These are phyloP conservation scores for Hypericum androsaemum DNA, from an alignment of 345 rosid genomes.

Conservation along the genomic window DNA sequence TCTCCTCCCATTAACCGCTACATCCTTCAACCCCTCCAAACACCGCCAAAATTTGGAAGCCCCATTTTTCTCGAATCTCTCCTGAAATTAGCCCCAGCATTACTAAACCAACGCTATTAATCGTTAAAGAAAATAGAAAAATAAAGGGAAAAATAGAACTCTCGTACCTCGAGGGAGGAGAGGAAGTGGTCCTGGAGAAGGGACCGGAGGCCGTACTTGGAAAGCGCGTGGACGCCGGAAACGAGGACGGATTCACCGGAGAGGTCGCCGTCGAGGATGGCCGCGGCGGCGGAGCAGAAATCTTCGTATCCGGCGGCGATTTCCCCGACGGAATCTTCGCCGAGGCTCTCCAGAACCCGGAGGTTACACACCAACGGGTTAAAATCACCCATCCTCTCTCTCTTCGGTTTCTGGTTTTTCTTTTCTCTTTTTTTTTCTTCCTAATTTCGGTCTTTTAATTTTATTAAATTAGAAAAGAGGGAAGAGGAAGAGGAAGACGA, in stretches of 20 bases:
- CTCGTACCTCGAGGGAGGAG: constrained; percentile 50
- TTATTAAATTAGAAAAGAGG: too few species aligned
- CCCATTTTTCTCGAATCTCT: constrained; percentile 46
- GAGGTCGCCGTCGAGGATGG: constrained; percentile 42
- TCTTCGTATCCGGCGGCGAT: constrained; percentile 49
- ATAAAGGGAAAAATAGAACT: background rate
- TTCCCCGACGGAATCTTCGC: constrained; percentile 40
- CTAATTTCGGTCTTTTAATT: too few species aligned
- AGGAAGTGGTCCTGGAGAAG: constrained; percentile 71
- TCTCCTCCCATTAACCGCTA: constrained; percentile 11
- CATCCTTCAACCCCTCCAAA: constrained; percentile 44
- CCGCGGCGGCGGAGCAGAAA: constrained; percentile 42
- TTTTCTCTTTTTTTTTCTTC: too few species aligned
- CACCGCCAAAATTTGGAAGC: constrained; percentile 59
- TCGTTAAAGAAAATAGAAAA: background rate
- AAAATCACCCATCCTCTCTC: constrained; percentile 30
- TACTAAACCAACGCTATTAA: background rate
- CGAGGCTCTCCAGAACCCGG: constrained; percentile 40
- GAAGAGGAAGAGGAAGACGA: too few species aligned
- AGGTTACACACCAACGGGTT: constrained; percentile 31
- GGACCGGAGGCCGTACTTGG: constrained; percentile 59
- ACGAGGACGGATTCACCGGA: constrained; percentile 35
- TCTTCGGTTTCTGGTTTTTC: too few species aligned
- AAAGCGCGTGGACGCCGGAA: constrained; percentile 46
- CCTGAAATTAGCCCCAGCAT: constrained; percentile 30